A percentile compares a stretch with the other conserved stretches of the same genome.
These are phyloP conservation scores for Mycogone perniciosa DNA, from an alignment of 2,329 filamentous ascomycete genomes.

Conservation along the genomic window DNA sequence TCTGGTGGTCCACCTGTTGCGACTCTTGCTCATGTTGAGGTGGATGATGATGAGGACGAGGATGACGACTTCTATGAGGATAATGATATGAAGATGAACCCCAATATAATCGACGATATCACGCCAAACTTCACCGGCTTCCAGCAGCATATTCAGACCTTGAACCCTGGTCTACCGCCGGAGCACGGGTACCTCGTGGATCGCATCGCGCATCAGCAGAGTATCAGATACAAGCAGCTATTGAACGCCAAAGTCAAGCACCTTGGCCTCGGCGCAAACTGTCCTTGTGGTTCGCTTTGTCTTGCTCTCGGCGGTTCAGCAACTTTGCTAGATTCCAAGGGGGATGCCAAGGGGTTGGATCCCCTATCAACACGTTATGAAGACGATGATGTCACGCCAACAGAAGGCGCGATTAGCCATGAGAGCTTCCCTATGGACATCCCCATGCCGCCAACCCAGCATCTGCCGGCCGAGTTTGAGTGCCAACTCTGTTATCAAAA, in stretches of 20 bases:
- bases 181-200: constrained; percentile 61
- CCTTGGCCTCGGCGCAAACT: constrained; percentile 53
- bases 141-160: constrained; percentile 60
- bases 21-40: constrained; percentile 31
- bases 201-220: constrained; percentile 75
- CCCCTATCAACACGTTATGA: constrained; percentile 44
- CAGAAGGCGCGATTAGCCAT: constrained; percentile 61
- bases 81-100: constrained; percentile 54
- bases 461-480: constrained; percentile 81
- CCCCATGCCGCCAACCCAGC: constrained; percentile 69
- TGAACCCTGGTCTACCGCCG: constrained; percentile 64
- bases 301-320: constrained; percentile 60
- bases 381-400: constrained; percentile 60
- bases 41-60: constrained; percentile 53
- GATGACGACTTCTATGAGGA: constrained; percentile 52
- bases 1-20: constrained; percentile 50
- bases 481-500: constrained; percentile 80
- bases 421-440: constrained; percentile 77
- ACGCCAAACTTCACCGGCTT: constrained; percentile 72
- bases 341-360: constrained; percentile 54
- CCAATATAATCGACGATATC: constrained; percentile 60
- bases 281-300: constrained; percentile 57
- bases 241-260: constrained; percentile 67
- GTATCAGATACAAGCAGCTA: constrained; percentile 70
- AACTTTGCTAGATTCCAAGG: constrained; percentile 53